Evolutionary conservation across 2,329 filamentous ascomycete genomes (phyloP).

Genomic region (Trichoderma asperellum): DNA sequence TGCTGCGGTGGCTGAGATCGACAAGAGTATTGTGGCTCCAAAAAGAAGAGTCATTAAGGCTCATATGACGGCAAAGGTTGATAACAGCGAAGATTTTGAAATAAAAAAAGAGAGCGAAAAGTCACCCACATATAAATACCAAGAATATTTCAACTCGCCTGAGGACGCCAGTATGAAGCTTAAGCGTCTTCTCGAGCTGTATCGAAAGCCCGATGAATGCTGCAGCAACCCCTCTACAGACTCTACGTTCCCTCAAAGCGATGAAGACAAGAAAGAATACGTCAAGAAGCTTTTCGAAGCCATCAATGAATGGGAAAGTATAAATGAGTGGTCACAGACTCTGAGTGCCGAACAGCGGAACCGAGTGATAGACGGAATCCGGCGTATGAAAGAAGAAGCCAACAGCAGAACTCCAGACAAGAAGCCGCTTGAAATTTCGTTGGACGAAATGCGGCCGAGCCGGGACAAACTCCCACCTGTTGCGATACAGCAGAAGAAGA

Average conservation of each 20-base stretch:
- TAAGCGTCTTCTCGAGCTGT: constrained; percentile 24
- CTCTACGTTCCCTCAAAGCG: constrained; percentile 29
- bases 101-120: constrained; percentile 25
- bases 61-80: constrained; percentile 25
- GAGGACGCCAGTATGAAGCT: constrained; percentile 25
- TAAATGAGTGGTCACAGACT: constrained; percentile 35
- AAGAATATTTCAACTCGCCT: constrained; percentile 23
- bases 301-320: constrained; percentile 35
- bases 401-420: not conserved
- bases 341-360: constrained; percentile 24
- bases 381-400: not conserved
- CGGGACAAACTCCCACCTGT: constrained; percentile 29
- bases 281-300: constrained; percentile 33
- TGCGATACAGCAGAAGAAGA: constrained; percentile 32
- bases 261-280: constrained; percentile 26
- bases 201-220: constrained; percentile 30
- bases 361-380: constrained; percentile 25
- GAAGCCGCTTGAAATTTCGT: not conserved
- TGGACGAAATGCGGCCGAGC: constrained; percentile 30
- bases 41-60: constrained; percentile 29
- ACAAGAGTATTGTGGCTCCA: constrained; percentile 17
- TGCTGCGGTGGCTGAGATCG: not conserved
- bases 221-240: constrained; percentile 31
- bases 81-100: constrained; percentile 28
- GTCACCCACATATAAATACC: constrained; percentile 19